Conservation (phyloP, 2,329 filamentous ascomycete species). For the Calonectria henricotiae region DNA sequence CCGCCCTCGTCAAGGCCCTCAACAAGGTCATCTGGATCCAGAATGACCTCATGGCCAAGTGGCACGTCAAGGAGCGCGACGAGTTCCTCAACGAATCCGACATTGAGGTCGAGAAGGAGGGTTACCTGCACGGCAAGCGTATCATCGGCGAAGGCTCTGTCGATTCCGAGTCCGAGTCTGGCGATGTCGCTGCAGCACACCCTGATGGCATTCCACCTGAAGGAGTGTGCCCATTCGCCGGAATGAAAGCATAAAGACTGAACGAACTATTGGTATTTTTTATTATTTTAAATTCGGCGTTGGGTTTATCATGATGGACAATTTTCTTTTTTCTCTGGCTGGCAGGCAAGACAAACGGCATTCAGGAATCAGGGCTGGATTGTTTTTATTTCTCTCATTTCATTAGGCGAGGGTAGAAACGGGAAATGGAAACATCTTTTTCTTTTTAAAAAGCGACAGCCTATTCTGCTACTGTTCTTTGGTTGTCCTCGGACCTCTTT, state of each 20-base stretch:
- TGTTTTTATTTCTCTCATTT: conserved; percentile 25
- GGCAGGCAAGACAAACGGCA: conserved; percentile 35
- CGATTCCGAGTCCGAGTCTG: conserved; percentile 40
- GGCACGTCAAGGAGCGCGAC: conserved; percentile 81
- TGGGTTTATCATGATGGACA: conserved; percentile 26
- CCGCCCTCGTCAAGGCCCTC: conserved; percentile 81
- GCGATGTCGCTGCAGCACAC: conserved; percentile 38
- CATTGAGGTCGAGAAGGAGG: conserved; percentile 73
- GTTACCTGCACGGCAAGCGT: conserved; percentile 76
- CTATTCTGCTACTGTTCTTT: not conserved
- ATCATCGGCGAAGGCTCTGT: conserved; percentile 63
- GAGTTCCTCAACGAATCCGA: conserved; percentile 70
- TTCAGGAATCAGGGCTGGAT: conserved; percentile 26
- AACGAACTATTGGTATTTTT: not conserved
- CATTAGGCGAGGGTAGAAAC: conserved; percentile 14
- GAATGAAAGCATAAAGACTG: conserved; percentile 40
- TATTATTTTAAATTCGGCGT: conserved; percentile 28
- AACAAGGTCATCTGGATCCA: conserved; percentile 91
- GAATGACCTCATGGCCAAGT: conserved; percentile 89
- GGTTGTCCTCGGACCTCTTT: not conserved
- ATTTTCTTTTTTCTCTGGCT: conserved; percentile 21
- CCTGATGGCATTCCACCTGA: conserved; percentile 39
- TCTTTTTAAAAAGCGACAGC: conserved; percentile 14
- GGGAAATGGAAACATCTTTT: conserved; percentile 22
- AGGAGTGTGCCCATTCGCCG: conserved; percentile 51